Conservation (phyloP, 2,329 filamentous ascomycete genomes). For the Whalleya microplaca region DNA sequence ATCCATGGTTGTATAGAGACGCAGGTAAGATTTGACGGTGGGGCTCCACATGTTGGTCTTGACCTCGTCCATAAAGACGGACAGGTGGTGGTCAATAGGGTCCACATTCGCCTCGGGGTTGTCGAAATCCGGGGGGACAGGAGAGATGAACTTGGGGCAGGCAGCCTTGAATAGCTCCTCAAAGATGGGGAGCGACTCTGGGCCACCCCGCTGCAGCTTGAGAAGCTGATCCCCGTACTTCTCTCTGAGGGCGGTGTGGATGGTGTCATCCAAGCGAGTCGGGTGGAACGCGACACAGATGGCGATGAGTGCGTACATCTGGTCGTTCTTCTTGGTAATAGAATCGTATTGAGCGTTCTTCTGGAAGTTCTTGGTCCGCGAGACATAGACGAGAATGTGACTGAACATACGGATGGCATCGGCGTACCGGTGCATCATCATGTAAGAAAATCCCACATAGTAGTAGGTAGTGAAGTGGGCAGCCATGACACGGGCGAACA, state of each 20-base stretch:
- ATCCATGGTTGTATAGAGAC: slow-evolving; percentile 99
- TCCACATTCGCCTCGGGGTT: slow-evolving; percentile 95
- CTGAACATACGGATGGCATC: slow-evolving; percentile 99
- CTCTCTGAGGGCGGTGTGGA: slow-evolving; percentile 95
- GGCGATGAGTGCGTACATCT: slow-evolving; percentile 99
- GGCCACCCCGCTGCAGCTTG: slow-evolving; percentile 93
- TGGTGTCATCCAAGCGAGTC: slow-evolving; percentile 95
- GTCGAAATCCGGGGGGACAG: slow-evolving; percentile 95
- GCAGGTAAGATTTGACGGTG: slow-evolving; percentile 96
- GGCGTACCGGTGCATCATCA: slow-evolving; percentile 99
- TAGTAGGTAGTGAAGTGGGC: slow-evolving; percentile 99
- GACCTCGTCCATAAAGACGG: slow-evolving; percentile 99
- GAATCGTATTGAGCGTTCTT: slow-evolving; percentile 98
- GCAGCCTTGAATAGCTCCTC: slow-evolving; percentile 97
- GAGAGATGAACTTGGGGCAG: slow-evolving; percentile 99
- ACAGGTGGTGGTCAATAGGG: slow-evolving; percentile 94
- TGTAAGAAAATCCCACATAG: slow-evolving; percentile 99
- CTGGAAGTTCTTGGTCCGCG: slow-evolving; percentile 99
- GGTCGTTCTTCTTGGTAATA: slow-evolving; percentile 99
- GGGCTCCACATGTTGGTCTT: slow-evolving; percentile 99
- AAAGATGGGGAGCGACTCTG: slow-evolving; percentile 93
- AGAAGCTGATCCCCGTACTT: slow-evolving; percentile 99
- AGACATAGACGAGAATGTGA: slow-evolving; percentile 99
- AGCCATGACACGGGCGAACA: slow-evolving; percentile 99
- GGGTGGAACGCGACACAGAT: slow-evolving; percentile 99